These are phyloP conservation scores for Camellia oleifera DNA, from an alignment of 179 eudicot genomes.

Conservation along the genomic window DNA sequence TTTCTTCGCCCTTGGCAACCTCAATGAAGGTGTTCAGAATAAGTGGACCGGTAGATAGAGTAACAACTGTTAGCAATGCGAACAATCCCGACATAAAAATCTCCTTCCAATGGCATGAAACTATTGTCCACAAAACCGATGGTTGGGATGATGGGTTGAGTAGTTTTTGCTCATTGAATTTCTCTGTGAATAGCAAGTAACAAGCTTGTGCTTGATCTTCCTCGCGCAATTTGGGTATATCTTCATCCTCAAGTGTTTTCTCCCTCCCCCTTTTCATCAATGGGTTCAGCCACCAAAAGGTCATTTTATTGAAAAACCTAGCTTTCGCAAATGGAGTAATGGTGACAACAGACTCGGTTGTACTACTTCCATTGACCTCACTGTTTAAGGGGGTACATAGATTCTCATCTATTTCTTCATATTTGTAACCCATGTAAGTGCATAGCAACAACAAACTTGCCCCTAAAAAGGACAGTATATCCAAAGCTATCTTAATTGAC, in stretches of 20 bases:
- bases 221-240: conserved; percentile 44
- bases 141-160: conserved; percentile 21
- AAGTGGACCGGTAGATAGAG: conserved; percentile 49
- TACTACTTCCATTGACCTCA: conserved; percentile 14
- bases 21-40: conserved; percentile 49
- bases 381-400: conserved; percentile 32
- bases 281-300: conserved; percentile 66
- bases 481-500: conserved; percentile 30
- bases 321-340: conserved; percentile 45
- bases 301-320: conserved; percentile 34
- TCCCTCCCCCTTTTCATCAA: conserved; percentile 49
- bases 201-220: conserved; percentile 50
- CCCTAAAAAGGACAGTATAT: conserved; percentile 34
- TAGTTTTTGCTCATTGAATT: conserved; percentile 26
- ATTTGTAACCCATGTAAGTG: conserved; percentile 40
- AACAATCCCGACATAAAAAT: conserved; percentile 46
- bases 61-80: conserved; percentile 41
- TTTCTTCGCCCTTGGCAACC: conserved; percentile 46
- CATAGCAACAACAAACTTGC: conserved; percentile 31
- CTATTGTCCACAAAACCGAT: conserved; percentile 34
- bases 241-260: conserved; percentile 45
- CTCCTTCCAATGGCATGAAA: conserved; percentile 42
- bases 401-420: conserved; percentile 29
- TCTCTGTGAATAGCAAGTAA: conserved; percentile 33
- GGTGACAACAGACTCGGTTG: conserved; percentile 17